phyloP scores from a whole-genome alignment of 169 alveolate species.

The Blepharisma undulans region DNA sequence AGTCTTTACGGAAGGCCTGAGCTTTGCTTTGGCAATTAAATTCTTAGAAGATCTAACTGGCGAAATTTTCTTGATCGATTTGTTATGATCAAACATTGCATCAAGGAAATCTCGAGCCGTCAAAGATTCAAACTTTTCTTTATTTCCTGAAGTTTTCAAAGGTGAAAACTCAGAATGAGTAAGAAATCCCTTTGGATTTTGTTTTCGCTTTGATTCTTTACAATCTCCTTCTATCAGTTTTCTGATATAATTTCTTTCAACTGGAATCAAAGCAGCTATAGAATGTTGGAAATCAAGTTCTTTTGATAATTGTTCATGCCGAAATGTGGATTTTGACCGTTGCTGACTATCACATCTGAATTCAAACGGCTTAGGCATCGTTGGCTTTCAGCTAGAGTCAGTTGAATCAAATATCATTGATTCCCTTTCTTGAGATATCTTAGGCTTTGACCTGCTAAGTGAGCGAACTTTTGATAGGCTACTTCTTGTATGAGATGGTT shows the following conservation, averaged over 20 bases:
- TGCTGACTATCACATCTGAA: not conserved
- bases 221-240: not conserved
- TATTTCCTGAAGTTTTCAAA: not conserved
- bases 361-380: not conserved
- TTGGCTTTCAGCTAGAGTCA: not conserved
- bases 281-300: not conserved
- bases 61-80: not conserved
- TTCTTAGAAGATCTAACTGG: not conserved
- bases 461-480: not conserved
- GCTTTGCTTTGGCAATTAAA: not conserved
- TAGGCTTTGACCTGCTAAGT: not conserved
- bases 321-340: not conserved
- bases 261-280: not conserved
- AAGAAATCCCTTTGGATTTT: not conserved
- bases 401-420: not conserved
- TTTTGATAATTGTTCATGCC: not conserved
- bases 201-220: not conserved
- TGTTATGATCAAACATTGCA: not conserved
- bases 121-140: not conserved
- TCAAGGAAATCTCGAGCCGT: not conserved
- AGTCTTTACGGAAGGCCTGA: not conserved
- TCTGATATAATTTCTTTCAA: not conserved
- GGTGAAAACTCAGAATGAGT: not conserved
- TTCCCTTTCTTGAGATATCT: not conserved
- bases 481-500: not conserved